Evolutionary conservation across 768 basidiomycete species (phyloP).

Genomic region (Phylloporus sp.): DNA sequence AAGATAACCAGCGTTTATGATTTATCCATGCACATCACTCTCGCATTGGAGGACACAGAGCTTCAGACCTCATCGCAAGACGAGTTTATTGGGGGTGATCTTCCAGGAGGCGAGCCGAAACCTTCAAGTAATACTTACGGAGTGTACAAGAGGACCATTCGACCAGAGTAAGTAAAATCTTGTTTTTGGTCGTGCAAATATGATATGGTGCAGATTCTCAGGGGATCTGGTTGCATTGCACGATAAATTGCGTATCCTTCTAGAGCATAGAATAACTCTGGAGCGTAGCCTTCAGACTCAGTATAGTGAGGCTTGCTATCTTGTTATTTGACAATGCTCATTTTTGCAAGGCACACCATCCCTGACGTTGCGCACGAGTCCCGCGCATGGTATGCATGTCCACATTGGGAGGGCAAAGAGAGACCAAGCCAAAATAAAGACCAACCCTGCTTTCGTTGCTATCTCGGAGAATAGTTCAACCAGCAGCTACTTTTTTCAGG

Average conservation of each 20-base stretch:
- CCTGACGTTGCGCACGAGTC: constrained; percentile 64
- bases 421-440: constrained; percentile 49
- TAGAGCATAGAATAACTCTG: constrained; percentile 45
- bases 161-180: constrained; percentile 53
- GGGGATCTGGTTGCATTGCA: constrained; percentile 49
- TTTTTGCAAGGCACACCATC: constrained; percentile 58
- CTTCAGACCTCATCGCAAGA: constrained; percentile 12
- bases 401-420: constrained; percentile 65
- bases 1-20: constrained; percentile 47
- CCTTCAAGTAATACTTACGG: constrained; percentile 26
- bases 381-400: constrained; percentile 70
- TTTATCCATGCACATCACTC: constrained; percentile 55
- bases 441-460: constrained; percentile 47
- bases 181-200: not conserved
- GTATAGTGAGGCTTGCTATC: constrained; percentile 42
- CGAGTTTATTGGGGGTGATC: constrained; percentile 23
- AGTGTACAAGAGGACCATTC: constrained; percentile 53
- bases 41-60: constrained; percentile 39
- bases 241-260: constrained; percentile 39
- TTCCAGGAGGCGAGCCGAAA: constrained; percentile 13
- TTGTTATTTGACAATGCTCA: constrained; percentile 7
- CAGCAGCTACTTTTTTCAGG: constrained; percentile 64
- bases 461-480: constrained; percentile 66
- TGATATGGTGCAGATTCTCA: constrained; percentile 51
- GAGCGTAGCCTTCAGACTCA: constrained; percentile 50